Base-by-base conservation (phyloP, 2,329 filamentous ascomycete genomes). In the Pseudocercospora macadamiae region DNA sequence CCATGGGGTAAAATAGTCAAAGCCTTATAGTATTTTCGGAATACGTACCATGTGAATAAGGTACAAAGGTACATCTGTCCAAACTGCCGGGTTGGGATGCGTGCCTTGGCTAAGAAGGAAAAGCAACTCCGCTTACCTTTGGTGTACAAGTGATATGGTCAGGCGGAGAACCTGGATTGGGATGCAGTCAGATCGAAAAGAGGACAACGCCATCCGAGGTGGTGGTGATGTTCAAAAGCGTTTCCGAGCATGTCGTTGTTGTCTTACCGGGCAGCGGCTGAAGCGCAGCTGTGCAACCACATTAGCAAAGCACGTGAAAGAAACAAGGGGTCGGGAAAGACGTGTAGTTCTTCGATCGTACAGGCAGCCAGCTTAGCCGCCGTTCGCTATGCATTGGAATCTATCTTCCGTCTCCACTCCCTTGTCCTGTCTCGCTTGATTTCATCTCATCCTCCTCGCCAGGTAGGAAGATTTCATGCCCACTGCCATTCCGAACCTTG, bases 401-500 rank as follows among this genome's bases (percentile, higher is more conserved):
- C 51, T 53, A 72, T 48, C 69, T 59, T 2, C 70, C 66, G 51
- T 71, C 68, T 10, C 68, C 69, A 65, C 69, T 70, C 2, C 69
- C 70, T 10, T 59, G 64, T 3, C 55, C 66, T 14, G 66, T 61
- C 34, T 64, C 64, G 25, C 47, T 64, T 32, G 67, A 63, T 34
- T 71, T 71, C 58, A 64, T 61, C 53, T 70, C 68, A 18, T 60
- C 72, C 49, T 78, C 74, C 52, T 83, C 80, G 1, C 76, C 80
- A 5, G 82, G 78, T 5, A 85, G 68, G 52, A 80, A 73, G 23
- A 85, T 81, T 71, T 87, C 85, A 70, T 87, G 85, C 1, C 86
- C 86, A 60, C 76, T 82, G 0, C 86, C 87, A 66, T 90, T 87
- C 34, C 84, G 78, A n/a, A 89, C 83, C 57, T 81, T 80, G 73